These are phyloP conservation scores for Alternaria postmessia DNA, from an alignment of 2,329 filamentous ascomycete genomes.

Conservation along the genomic window DNA sequence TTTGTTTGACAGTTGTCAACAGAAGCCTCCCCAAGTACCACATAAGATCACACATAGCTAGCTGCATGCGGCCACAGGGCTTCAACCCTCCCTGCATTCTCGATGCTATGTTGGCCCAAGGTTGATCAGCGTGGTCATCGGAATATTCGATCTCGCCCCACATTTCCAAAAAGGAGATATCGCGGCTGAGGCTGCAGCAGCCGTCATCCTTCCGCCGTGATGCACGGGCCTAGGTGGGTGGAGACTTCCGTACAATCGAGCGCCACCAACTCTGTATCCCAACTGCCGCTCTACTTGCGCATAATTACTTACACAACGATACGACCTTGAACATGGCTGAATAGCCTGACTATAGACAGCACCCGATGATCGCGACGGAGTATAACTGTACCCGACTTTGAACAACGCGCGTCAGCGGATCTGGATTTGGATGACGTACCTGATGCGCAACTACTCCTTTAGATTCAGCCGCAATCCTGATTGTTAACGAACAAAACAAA, in stretches of 20 bases:
- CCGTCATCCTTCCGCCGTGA: neutral
- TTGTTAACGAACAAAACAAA: neutral
- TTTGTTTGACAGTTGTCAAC: neutral
- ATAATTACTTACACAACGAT: neutral
- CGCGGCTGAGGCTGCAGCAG: conserved; percentile 3
- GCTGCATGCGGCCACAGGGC: neutral
- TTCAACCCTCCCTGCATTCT: neutral
- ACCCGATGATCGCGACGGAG: neutral
- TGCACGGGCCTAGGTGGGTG: neutral
- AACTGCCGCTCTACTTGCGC: neutral
- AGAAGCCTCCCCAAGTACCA: neutral
- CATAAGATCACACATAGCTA: neutral
- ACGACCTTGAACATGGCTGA: neutral
- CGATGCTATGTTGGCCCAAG: neutral
- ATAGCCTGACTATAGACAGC: neutral
- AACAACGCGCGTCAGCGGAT: neutral
- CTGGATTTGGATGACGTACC: neutral
- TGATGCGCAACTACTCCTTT: neutral
- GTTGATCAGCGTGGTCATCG: neutral
- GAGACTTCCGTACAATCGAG: neutral
- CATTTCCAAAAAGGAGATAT: conserved; percentile 1
- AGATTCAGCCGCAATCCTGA: neutral
- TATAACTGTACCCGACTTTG: neutral
- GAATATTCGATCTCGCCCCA: neutral
- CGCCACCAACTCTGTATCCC: neutral